A percentile compares a stretch with the other conserved stretches of the same genome.
These are phyloP conservation scores for Agroathelia rolfsii DNA, from an alignment of 1,284 basidiomycete species.

Conservation along the genomic window DNA sequence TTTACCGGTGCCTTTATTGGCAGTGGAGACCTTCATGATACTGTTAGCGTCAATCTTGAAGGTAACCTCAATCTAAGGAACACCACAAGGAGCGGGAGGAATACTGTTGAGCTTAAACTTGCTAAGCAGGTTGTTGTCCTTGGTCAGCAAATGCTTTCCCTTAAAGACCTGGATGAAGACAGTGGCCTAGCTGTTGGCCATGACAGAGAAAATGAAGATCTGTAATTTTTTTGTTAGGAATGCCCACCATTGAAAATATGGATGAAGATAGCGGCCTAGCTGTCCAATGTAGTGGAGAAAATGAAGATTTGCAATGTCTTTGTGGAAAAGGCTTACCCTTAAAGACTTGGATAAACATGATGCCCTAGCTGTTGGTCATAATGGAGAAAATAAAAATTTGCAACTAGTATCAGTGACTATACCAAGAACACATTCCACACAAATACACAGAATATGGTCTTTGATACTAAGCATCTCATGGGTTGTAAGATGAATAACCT, in stretches of 20 bases:
- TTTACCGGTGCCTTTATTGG: constrained; percentile 94
- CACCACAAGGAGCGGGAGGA: constrained; percentile 90
- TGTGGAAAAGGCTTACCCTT: too few species aligned
- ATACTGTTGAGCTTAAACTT: constrained; percentile 93
- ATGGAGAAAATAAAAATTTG: too few species aligned
- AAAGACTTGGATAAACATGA: too few species aligned
- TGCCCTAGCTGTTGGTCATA: too few species aligned
- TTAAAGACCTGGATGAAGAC: constrained; percentile 89
- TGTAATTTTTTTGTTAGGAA: too few species aligned
- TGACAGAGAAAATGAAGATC: too few species aligned
- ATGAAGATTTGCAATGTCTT: too few species aligned
- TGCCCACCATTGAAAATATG: too few species aligned
- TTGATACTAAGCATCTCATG: constrained; percentile 96
- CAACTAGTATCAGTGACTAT: constrained; percentile 68
- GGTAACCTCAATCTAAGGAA: constrained; percentile 90
- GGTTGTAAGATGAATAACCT: constrained; percentile 77
- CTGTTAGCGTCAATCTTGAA: constrained; percentile 94
- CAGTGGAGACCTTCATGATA: constrained; percentile 82
- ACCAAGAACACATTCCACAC: constrained; percentile 75
- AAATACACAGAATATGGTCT: constrained; percentile 92
- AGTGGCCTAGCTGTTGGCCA: constrained; percentile 84
- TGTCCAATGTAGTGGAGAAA: too few species aligned
- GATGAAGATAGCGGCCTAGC: too few species aligned
- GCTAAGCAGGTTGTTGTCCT: constrained; percentile 97
- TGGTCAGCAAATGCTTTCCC: constrained; percentile 91